These are phyloP conservation scores for Phylloboletellus chloephorus DNA, from an alignment of 1,284 basidiomycete genomes.

Conservation along the genomic window DNA sequence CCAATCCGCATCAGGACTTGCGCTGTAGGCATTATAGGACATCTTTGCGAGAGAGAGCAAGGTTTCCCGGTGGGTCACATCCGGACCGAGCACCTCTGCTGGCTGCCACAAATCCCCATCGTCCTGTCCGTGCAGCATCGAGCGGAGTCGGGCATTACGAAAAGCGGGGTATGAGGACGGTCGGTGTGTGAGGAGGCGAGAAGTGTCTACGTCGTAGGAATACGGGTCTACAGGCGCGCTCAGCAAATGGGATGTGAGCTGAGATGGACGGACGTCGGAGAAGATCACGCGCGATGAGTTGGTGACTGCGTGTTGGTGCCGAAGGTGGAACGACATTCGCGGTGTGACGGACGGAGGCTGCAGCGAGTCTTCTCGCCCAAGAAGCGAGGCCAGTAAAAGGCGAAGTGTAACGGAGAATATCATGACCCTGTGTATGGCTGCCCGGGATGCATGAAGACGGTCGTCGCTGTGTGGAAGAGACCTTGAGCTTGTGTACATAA, in stretches of 20 bases:
- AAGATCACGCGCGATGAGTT: constrained; percentile 51
- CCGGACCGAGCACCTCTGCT: constrained; percentile 52
- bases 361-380: constrained; percentile 19
- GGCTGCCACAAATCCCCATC: constrained; percentile 46
- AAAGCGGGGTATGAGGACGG: constrained; percentile 47
- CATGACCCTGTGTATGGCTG: constrained; percentile 6
- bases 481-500: constrained; percentile 9
- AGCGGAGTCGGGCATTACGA: constrained; percentile 42
- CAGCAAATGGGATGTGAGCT: constrained; percentile 20
- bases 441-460: constrained; percentile 4
- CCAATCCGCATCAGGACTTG: constrained; percentile 59
- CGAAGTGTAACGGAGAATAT: constrained; percentile 24
- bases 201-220: constrained; percentile 36
- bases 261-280: constrained; percentile 40
- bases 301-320: constrained; percentile 56
- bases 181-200: constrained; percentile 35
- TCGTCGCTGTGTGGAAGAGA: constrained; percentile 1
- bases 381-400: constrained; percentile 21
- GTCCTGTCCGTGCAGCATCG: constrained; percentile 39
- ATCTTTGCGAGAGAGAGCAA: constrained; percentile 83
- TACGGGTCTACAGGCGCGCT: constrained; percentile 25
- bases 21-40: constrained; percentile 78
- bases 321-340: constrained; percentile 52
- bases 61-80: constrained; percentile 69
- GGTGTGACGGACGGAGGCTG: constrained; percentile 13